A percentile compares a stretch with the other conserved stretches of the same genome.
phyloP scores from a whole-genome alignment of 257 asterid genomes.

The Scutellaria galericulata region DNA sequence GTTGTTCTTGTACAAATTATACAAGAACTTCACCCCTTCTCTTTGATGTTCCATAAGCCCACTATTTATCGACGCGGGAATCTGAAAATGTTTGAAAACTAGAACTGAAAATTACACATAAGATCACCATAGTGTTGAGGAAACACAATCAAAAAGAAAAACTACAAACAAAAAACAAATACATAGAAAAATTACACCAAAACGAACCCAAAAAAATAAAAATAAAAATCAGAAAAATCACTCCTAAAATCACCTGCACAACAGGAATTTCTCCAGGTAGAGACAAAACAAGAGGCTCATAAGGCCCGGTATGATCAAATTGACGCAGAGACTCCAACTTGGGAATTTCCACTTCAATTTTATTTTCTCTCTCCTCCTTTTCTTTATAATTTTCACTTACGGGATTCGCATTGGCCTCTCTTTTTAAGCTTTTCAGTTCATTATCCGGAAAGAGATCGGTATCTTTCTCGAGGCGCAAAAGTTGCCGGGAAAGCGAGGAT shows the following conservation, averaged over 20 bases:
- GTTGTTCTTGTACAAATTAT: conserved; percentile 76
- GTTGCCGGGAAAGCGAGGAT: conserved; percentile 76
- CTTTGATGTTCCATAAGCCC: conserved; percentile 93
- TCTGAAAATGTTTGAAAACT: conserved; percentile 47
- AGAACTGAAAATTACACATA: neutral
- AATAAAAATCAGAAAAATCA: neutral
- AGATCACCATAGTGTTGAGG: conserved; percentile 4
- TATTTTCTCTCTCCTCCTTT: conserved; percentile 40
- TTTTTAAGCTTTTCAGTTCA: conserved; percentile 34
- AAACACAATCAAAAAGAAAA: neutral
- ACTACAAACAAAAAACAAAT: neutral
- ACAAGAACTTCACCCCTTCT: conserved; percentile 82
- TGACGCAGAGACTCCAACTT: conserved; percentile 54
- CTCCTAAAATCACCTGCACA: conserved; percentile 59
- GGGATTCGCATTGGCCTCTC: conserved; percentile 41
- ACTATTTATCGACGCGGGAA: conserved; percentile 88
- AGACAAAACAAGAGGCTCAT: conserved; percentile 81
- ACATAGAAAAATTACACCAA: neutral
- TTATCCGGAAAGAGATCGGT: conserved; percentile 34
- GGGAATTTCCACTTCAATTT: conserved; percentile 39
- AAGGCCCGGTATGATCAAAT: conserved; percentile 61
- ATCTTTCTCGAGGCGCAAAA: conserved; percentile 68
- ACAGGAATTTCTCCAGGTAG: conserved; percentile 54
- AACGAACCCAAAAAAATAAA: neutral
- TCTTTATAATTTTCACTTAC: conserved; percentile 27